Base-by-base conservation (phyloP, 2,329 filamentous ascomycete genomes). In the Didymella pinodella region DNA sequence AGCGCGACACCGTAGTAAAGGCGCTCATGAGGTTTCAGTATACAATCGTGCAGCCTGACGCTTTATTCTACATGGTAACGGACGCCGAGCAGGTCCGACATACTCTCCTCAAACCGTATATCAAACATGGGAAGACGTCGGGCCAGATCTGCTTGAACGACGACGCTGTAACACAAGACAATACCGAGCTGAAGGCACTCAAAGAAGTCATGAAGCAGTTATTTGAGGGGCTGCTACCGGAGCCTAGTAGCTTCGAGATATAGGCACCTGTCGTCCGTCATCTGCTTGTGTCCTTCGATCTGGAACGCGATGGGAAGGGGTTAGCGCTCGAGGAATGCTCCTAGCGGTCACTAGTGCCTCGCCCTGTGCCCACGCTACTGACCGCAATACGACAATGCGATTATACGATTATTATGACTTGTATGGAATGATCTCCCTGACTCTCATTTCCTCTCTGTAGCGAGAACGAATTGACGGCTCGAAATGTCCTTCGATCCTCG, bases 61-160 rank as follows among this genome's bases (percentile, higher is more conserved):
- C 77, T 3, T 68, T 69, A 45, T 81, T 79, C 62, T 73, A 77
- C 47, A 80, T 81, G 78, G 66, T 81, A 49, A 80, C 77, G 28
- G 79, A 80, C 65, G 77, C 78, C 2, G 78, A 81, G 62, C 77
- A 81, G 57, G 77, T 76, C 0, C 70, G 78, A 59, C 73, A 72
- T 18, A 68, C 75, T 18, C 62, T 79, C 7, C 66, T 80, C 7
- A 76, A 79, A 31, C 69, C 76, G 14, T 72, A 75, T 31, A 70
- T 78, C 40, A 71, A 69, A 58, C 57, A 74, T 22, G 68, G 69
- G 25, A 75, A 74, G 50, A 74, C 75, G 51, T 67, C 65, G 0
- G 77, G 77, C 10, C 78, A 80, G 59, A 75, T 78, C 34, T 81
- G 78, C 51, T 66, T 80, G 22, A 80, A 80, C 54, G 79, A 81